phyloP scores from a whole-genome alignment of 495 filamentous ascomycete species.

The Penicillium pulvis region DNA sequence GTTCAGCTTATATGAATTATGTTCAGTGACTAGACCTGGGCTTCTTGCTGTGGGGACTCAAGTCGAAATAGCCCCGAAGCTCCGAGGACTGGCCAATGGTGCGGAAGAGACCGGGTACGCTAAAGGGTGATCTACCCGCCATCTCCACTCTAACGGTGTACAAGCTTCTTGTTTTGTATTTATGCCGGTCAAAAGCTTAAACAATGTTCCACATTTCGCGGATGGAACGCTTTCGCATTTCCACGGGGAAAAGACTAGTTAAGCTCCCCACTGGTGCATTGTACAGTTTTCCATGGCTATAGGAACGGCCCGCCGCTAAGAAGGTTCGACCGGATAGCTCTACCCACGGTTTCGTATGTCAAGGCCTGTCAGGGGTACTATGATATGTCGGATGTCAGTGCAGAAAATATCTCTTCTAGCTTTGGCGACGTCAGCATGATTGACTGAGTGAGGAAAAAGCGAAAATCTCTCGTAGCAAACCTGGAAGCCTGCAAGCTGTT shows the following conservation, averaged over 20 bases:
- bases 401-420: neutral
- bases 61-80: neutral
- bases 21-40: no score
- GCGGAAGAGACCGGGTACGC: conserved; percentile 13
- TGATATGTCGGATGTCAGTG: neutral
- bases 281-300: conserved; percentile 6
- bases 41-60: no score
- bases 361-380: conserved; percentile 19
- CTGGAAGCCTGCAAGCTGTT: neutral
- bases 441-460: conserved; percentile 4
- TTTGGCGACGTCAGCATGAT: conserved; percentile 44
- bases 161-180: conserved; percentile 12
- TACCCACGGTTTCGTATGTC: conserved; percentile 30
- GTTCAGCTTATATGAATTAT: neutral
- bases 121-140: conserved; percentile 7
- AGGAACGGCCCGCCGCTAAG: conserved; percentile 8
- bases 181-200: neutral
- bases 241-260: conserved; percentile 3
- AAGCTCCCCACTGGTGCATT: conserved; percentile 9
- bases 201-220: conserved; percentile 11
- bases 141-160: conserved; percentile 14
- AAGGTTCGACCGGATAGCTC: conserved; percentile 45
- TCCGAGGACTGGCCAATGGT: conserved; percentile 7
- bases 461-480: neutral
- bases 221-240: conserved; percentile 13